Evolutionary conservation across 352 stramenopile species (phyloP), one percentile per base, ranked within the genome.

Genomic region (Phytopythium ostracodes): DNA sequence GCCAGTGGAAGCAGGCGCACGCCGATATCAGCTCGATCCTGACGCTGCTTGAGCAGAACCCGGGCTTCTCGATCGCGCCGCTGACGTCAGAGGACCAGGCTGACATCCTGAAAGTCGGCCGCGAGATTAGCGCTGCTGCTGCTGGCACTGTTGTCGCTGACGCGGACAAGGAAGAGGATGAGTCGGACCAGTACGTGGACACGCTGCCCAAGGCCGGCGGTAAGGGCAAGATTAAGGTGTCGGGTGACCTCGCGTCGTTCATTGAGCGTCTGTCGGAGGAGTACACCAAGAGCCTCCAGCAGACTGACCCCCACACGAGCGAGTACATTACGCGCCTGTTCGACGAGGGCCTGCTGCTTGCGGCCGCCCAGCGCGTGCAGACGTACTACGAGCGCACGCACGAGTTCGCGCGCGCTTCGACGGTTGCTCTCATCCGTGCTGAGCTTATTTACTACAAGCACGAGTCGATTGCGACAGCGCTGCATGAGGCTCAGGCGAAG

Each of bases 391-490:
- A 87, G 44, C 82, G 87, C 53, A 88, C 90, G 64, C 72, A 80
- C 5, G 86, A 94, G 42, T 76, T 73, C 20, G 60, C 67, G 20
- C 89, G 94, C 47, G 94, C 94, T 42, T 89, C 96, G 35, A 83
- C 75, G 24, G 78, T 98, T 58, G 93, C 94, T 38, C 83, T 98
- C 52, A 84, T 98, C 35, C 82, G 89, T 65, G 76, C 98, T 46
- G 96, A 99, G 77, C 92, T 98, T 62, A 89, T 98, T 35, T 98
- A 99, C 77, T 99, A 99, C 79, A 97, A 98, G 72, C 96, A 98
- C 79, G 90, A 98, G 70, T 89, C 89, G 27, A 97, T 99, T 70
- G 86, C 86, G 40, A 75, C 71, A 40, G 92, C 84, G 47, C 64
- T 94, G 31, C 77, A 83, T 56, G 78, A 94, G 60, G 79, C 81